Conservation (phyloP, 2,329 filamentous ascomycete species). For the Phialophora chinensis region DNA sequence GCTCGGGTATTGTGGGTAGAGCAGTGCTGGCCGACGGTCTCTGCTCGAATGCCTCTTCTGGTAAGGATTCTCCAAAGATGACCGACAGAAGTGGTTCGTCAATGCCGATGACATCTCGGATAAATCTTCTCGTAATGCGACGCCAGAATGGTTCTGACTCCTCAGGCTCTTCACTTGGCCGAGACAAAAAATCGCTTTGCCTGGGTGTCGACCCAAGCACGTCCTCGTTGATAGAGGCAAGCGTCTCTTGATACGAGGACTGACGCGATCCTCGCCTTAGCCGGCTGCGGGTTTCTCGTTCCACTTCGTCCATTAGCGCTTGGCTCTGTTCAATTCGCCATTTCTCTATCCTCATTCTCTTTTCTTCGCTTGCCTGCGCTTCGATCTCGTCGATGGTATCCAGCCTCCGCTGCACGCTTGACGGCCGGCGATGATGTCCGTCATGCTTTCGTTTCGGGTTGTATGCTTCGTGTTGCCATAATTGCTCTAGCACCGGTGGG, state of each 20-base stretch:
- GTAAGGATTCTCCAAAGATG: conserved; percentile 81
- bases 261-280: conserved; percentile 49
- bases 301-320: conserved; percentile 84
- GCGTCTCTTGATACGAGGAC: conserved; percentile 28
- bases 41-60: conserved; percentile 48
- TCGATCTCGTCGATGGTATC: conserved; percentile 64
- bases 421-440: conserved; percentile 56
- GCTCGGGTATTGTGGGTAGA: conserved; percentile 36
- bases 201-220: conserved; percentile 38
- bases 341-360: conserved; percentile 81
- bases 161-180: conserved; percentile 45
- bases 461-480: conserved; percentile 87
- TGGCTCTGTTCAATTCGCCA: conserved; percentile 93
- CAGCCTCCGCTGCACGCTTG: conserved; percentile 63
- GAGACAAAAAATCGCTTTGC: conserved; percentile 37
- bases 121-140: conserved; percentile 81
- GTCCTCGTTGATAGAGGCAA: conserved; percentile 32
- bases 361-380: conserved; percentile 70
- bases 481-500: conserved; percentile 73
- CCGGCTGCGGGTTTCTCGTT: conserved; percentile 78
- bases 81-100: conserved; percentile 84
- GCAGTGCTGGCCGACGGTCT: conserved; percentile 24
- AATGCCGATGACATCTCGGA: conserved; percentile 87
- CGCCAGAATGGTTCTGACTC: conserved; percentile 75
- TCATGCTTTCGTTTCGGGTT: conserved; percentile 70